Evolutionary conservation across 441 rosid genomes (phyloP).

Genomic region (Eruca vesicaria): DNA sequence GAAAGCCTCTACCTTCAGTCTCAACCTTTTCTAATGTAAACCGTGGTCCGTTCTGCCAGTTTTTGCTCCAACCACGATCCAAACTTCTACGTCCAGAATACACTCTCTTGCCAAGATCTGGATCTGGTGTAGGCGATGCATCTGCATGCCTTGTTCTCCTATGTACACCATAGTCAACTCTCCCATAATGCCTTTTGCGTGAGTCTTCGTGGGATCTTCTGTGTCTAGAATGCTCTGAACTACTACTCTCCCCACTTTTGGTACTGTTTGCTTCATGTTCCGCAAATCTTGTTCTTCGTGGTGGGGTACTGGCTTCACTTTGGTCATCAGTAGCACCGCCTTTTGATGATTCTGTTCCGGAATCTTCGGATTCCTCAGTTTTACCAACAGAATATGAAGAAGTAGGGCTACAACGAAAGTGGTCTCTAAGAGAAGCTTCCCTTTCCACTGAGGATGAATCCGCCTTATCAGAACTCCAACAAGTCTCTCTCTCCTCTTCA

Average conservation of each 20-base stretch:
- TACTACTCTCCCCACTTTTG: constrained; percentile 21
- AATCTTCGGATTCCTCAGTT: constrained; percentile 38
- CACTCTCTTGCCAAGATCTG: constrained; percentile 22
- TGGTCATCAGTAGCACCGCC: constrained; percentile 33
- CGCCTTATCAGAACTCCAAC: constrained; percentile 24
- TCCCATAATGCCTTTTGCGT: constrained; percentile 26
- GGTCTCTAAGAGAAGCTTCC: constrained; percentile 44
- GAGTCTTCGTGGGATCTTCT: constrained; percentile 28
- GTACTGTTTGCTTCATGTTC: constrained; percentile 29
- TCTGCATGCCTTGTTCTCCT: constrained; percentile 19
- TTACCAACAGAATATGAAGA: constrained; percentile 46
- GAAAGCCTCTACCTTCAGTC: constrained; percentile 26
- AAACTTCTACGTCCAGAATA: constrained; percentile 25
- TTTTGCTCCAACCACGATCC: constrained; percentile 28
- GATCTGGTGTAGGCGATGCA: constrained; percentile 29
- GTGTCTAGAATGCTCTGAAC: constrained; percentile 22
- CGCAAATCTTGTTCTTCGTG: constrained; percentile 27
- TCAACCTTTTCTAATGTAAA: constrained; percentile 15
- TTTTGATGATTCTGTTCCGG: constrained; percentile 42
- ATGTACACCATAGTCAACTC: constrained; percentile 28
- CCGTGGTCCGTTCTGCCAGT: constrained; percentile 9
- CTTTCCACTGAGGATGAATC: constrained; percentile 37
- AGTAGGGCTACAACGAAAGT: constrained; percentile 39
- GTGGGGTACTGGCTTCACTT: constrained; percentile 27
- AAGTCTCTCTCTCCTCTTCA: constrained; percentile 33